These are phyloP conservation scores for Penicillium bovifimosum DNA, from an alignment of 495 filamentous ascomycete species.

Conservation along the genomic window DNA sequence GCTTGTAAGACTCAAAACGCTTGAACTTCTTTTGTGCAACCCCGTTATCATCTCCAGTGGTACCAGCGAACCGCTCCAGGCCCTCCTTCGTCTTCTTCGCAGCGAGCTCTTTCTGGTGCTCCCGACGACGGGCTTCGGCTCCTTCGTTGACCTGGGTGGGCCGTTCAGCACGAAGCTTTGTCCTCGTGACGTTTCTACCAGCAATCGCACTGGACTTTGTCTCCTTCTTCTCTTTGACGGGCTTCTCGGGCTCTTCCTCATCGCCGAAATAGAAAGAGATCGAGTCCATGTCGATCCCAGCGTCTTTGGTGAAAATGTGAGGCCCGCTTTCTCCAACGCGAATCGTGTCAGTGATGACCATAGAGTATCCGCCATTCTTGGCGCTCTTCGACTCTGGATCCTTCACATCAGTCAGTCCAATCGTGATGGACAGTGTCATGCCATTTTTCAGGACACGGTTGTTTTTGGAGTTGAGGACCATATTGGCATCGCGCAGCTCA, in stretches of 20 bases:
- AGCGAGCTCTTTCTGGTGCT: slow-evolving; percentile 90
- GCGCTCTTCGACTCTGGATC: slow-evolving; percentile 79
- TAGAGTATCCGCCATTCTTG: slow-evolving; percentile 78
- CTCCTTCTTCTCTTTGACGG: slow-evolving; percentile 70
- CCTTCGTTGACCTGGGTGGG: slow-evolving; percentile 82
- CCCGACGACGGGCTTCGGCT: slow-evolving; percentile 77
- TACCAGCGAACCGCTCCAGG: slow-evolving; percentile 70
- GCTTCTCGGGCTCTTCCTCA: slow-evolving; percentile 63
- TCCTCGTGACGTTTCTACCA: slow-evolving; percentile 87
- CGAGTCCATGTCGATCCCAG: slow-evolving; percentile 81
- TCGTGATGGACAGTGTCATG: slow-evolving; percentile 88
- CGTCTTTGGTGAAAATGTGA: slow-evolving; percentile 84
- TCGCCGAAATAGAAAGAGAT: slow-evolving; percentile 97
- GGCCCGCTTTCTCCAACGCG: slow-evolving; percentile 73
- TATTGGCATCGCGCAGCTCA: slow-evolving; percentile 74
- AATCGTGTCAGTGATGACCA: slow-evolving; percentile 88
- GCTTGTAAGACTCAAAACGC: slow-evolving; percentile 97
- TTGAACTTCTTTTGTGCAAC: slow-evolving; percentile 94
- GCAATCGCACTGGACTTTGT: slow-evolving; percentile 76
- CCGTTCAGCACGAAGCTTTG: slow-evolving; percentile 86
- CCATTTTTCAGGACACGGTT: slow-evolving; percentile 79
- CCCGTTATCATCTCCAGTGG: slow-evolving; percentile 81
- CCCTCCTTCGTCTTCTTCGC: slow-evolving; percentile 85
- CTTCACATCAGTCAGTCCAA: slow-evolving; percentile 81
- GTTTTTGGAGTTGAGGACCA: slow-evolving; percentile 82